Conservation (phyloP, 331 rosid genomes). For the Spiraea crenata region DNA sequence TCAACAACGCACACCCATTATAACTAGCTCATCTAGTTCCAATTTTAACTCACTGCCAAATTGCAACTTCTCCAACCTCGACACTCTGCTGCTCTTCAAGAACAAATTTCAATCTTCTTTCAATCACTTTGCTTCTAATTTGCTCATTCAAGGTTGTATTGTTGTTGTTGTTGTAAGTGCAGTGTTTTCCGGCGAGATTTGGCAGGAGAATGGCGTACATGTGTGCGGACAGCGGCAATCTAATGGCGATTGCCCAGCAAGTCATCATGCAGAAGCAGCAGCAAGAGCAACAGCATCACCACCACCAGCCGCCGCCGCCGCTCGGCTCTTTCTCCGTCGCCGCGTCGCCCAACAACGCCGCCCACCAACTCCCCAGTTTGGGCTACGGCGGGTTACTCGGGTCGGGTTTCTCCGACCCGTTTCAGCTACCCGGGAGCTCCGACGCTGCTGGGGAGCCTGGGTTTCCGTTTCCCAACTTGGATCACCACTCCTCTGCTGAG, state of each 20-base stretch:
- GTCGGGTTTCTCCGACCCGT: slow-evolving; percentile 61
- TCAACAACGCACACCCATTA: no score
- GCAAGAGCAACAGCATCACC: slow-evolving; percentile 70
- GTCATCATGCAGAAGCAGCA: slow-evolving; percentile 92
- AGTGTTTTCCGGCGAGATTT: slow-evolving; percentile 35
- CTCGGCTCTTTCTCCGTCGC: slow-evolving; percentile 45
- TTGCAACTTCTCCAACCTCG: no score
- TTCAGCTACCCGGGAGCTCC: slow-evolving; percentile 57
- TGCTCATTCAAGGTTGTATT: slow-evolving; percentile 2
- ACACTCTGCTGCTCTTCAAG: no score
- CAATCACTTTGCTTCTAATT: background rate
- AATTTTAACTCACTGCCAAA: no score
- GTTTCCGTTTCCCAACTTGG: slow-evolving; percentile 64
- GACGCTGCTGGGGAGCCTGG: slow-evolving; percentile 57
- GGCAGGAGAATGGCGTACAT: slow-evolving; percentile 79
- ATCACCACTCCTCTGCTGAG: slow-evolving; percentile 55
- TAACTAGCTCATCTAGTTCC: no score
- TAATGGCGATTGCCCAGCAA: slow-evolving; percentile 98
- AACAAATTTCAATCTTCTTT: background rate
- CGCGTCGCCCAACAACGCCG: slow-evolving; percentile 56
- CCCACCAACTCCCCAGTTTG: slow-evolving; percentile 37
- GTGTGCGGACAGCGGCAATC: slow-evolving; percentile 94
- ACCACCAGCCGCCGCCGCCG: slow-evolving; percentile 47
- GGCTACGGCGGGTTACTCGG: slow-evolving; percentile 56
- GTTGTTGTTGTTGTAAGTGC: slow-evolving; percentile 36